These are phyloP conservation scores for Hyaloperonospora brassicae DNA, from an alignment of 352 stramenopile genomes.

Conservation along the genomic window DNA sequence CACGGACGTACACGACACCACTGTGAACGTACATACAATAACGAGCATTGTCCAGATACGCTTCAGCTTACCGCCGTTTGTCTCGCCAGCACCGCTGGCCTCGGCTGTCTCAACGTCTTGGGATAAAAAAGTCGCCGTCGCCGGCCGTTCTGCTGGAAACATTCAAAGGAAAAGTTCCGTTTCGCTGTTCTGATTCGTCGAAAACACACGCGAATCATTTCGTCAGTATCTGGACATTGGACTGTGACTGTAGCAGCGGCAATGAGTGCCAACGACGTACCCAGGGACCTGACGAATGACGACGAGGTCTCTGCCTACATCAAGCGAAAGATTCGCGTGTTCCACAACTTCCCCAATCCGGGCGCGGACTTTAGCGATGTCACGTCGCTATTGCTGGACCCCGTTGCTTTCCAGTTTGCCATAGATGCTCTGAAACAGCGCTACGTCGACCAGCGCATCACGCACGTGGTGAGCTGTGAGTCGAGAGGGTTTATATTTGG, in stretches of 20 bases:
- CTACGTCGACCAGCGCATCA: constrained; percentile 52
- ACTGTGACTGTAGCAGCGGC: too few species aligned
- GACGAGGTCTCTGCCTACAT: constrained; percentile 54
- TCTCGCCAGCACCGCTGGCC: neutral
- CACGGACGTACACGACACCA: neutral
- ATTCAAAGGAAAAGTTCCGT: constrained; percentile 5
- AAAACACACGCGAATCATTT: neutral
- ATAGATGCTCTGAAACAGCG: constrained; percentile 63
- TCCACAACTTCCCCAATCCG: constrained; percentile 48
- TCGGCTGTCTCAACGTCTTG: constrained; percentile 3
- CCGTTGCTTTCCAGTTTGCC: constrained; percentile 57
- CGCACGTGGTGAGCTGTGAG: constrained; percentile 76
- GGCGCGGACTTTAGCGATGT: constrained; percentile 65
- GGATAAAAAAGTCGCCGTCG: neutral
- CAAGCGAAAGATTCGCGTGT: constrained; percentile 59
- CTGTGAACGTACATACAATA: too few species aligned
- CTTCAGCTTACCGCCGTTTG: constrained; percentile 3
- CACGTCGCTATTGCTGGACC: constrained; percentile 62
- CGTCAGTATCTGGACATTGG: too few species aligned
- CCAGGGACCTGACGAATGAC: constrained; percentile 37
- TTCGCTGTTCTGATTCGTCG: constrained; percentile 4
- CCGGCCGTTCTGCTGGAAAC: constrained; percentile 27
- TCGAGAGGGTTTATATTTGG: constrained; percentile 79
- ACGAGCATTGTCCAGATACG: too few species aligned
- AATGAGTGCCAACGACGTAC: neutral